Evolutionary conservation across 257 asterid species (phyloP).

Genomic region (Anisodus tanguticus): DNA sequence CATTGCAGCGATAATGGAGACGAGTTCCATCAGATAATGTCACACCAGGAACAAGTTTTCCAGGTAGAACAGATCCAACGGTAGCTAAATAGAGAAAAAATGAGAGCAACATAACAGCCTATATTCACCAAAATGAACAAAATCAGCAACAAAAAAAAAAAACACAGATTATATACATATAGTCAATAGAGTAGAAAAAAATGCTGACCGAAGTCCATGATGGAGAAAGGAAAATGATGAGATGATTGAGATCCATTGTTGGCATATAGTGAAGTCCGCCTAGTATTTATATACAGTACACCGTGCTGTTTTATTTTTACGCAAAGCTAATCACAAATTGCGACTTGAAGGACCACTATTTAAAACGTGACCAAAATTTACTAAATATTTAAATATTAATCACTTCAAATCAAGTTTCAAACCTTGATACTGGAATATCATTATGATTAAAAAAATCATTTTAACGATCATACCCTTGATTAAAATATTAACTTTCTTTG

Average conservation of each 20-base stretch:
- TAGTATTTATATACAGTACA: not conserved
- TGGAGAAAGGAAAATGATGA: constrained; percentile 56
- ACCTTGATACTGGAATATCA: too few relatives aligned
- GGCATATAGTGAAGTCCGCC: constrained; percentile 30
- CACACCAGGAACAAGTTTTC: constrained; percentile 72
- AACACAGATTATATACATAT: not conserved
- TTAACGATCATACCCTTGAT: too few relatives aligned
- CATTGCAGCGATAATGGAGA: constrained; percentile 84
- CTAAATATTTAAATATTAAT: too few relatives aligned
- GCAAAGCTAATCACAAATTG: not conserved
- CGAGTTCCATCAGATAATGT: constrained; percentile 76
- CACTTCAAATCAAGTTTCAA: too few relatives aligned
- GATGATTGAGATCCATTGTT: constrained; percentile 57
- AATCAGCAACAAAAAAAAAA: constrained; percentile 1
- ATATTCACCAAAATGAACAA: not conserved
- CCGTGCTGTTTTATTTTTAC: too few relatives aligned
- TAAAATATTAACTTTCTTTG: too few relatives aligned
- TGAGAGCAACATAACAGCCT: constrained; percentile 67
- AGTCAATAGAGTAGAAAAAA: constrained; percentile 24
- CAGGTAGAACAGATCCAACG: constrained; percentile 83
- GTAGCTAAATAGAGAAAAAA: constrained; percentile 71
- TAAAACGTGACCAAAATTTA: too few relatives aligned
- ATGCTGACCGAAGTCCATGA: constrained; percentile 76
- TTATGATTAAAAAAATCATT: too few relatives aligned
- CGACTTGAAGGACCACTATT: too few relatives aligned